Evolutionary conservation across 805 yeast genomes (phyloP).

Genomic region (Allodekkera sacchari): DNA sequence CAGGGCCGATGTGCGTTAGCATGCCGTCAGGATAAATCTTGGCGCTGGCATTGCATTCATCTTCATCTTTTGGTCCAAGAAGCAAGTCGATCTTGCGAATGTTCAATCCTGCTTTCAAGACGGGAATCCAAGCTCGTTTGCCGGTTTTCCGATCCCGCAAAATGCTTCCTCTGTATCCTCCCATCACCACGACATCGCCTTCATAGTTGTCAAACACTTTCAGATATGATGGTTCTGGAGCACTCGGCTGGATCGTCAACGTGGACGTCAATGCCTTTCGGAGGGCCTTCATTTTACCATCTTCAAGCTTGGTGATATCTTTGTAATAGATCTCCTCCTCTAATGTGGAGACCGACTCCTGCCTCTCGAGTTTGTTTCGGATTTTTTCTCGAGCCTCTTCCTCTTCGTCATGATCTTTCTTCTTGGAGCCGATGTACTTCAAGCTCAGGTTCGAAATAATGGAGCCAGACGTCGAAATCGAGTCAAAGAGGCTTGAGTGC

Average conservation of each 20-base stretch:
- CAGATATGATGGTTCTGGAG: no score
- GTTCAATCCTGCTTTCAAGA: conserved; percentile 71
- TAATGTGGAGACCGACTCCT: conserved; percentile 47
- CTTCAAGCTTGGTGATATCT: conserved; percentile 50
- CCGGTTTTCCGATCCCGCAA: conserved; percentile 56
- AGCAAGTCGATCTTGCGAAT: conserved; percentile 59
- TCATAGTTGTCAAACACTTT: conserved; percentile 50
- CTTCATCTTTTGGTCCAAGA: conserved; percentile 66
- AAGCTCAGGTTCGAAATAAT: background rate
- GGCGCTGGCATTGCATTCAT: conserved; percentile 49
- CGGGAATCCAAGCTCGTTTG: conserved; percentile 77
- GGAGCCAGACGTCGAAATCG: conserved; percentile 3
- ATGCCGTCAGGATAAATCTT: conserved; percentile 66
- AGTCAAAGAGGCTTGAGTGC: no score
- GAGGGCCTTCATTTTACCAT: conserved; percentile 63
- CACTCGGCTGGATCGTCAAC: conserved; percentile 9
- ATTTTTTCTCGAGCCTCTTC: conserved; percentile 26
- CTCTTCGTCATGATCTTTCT: conserved; percentile 14
- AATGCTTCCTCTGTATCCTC: conserved; percentile 84
- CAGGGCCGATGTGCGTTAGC: conserved; percentile 77
- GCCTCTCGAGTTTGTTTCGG: conserved; percentile 37
- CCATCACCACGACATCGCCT: conserved; percentile 75
- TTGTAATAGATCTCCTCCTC: conserved; percentile 57
- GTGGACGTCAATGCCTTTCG: conserved; percentile 42
- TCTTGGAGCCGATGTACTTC: conserved; percentile 2